Base-by-base conservation (phyloP, 2,329 filamentous ascomycete genomes). In the Aureobasidium mangrovei region DNA sequence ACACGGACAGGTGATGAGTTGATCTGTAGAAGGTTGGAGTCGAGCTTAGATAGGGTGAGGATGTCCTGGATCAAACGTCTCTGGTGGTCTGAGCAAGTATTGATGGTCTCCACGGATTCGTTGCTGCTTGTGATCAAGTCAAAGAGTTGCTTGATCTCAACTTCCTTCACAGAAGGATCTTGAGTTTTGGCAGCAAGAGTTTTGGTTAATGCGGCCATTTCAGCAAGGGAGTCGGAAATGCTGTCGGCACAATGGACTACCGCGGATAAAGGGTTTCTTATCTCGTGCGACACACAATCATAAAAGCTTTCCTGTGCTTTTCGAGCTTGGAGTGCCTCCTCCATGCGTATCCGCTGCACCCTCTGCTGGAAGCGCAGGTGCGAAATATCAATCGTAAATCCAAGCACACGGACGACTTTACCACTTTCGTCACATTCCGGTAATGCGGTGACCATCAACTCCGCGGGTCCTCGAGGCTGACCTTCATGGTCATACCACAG, bases 31-130 rank as follows among this genome's bases (percentile, higher is more conserved):
- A 75, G 64, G 56, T 68, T 70, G 0, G 72, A 72, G 41, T 75
- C 73, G 9, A 75, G 67, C 26, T 64, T 73, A 2, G 68, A 71
- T 9, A 75, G 61, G 2, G 72, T 75, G 27, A 76, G 60, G 0
- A 76, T 69, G 54, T 75, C 73, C 55, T 76, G 72, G 3, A 75
- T 72, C 40, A 76, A 74, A n/a, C 4, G 74, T 75, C 55, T 75
- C 72, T 54, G 76, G 46, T 32, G 73, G 32, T 70, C 67, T 5
- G 70, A 70, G 58, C 74, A 76, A 36, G 72, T 7, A 39, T 39
- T 9, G 4, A 39, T 39, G 12, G 10, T 24, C 29, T 29, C 36
- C 45, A 58, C 63, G 7, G 59, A 56, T 10, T 58, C 60, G 4
- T 59, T 40, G 40, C 44, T 51, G 42, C 49, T 49, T n/a, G 29